phyloP scores from a whole-genome alignment of 2,329 filamentous ascomycete species.

The Monosporascus sp. region DNA sequence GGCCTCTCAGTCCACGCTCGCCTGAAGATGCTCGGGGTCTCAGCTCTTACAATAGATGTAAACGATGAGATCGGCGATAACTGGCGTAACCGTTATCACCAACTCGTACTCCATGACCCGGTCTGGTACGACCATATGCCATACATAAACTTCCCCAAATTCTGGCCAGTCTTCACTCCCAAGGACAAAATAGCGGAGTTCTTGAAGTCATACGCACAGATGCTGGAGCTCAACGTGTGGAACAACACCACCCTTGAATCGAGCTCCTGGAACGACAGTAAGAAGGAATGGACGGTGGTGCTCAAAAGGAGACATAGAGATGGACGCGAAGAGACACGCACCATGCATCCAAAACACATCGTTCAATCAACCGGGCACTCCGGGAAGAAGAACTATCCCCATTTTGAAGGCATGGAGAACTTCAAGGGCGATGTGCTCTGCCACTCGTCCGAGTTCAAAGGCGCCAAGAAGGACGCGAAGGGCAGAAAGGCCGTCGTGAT shows the following conservation, averaged over 20 bases:
- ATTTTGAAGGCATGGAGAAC: conserved; percentile 46
- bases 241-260: conserved; percentile 41
- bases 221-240: conserved; percentile 63
- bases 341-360: conserved; percentile 56
- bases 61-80: conserved; percentile 51
- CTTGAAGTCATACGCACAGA: conserved; percentile 56
- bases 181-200: conserved; percentile 64
- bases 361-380: conserved; percentile 65
- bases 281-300: conserved; percentile 49
- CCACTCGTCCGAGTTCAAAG: conserved; percentile 48
- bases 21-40: conserved; percentile 49
- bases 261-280: conserved; percentile 41
- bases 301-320: conserved; percentile 22
- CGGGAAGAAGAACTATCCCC: conserved; percentile 58
- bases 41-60: conserved; percentile 46
- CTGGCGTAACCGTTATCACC: conserved; percentile 54
- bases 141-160: conserved; percentile 54
- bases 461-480: conserved; percentile 31
- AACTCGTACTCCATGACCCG: conserved; percentile 57
- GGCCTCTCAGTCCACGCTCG: conserved; percentile 48
- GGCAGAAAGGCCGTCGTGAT: conserved; percentile 51
- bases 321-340: conserved; percentile 39
- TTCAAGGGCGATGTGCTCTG: conserved; percentile 51
- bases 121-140: conserved; percentile 55
- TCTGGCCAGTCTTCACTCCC: conserved; percentile 62